Evolutionary conservation across 495 filamentous ascomycete genomes (phyloP).

Genomic region (Xylaria cubensis): DNA sequence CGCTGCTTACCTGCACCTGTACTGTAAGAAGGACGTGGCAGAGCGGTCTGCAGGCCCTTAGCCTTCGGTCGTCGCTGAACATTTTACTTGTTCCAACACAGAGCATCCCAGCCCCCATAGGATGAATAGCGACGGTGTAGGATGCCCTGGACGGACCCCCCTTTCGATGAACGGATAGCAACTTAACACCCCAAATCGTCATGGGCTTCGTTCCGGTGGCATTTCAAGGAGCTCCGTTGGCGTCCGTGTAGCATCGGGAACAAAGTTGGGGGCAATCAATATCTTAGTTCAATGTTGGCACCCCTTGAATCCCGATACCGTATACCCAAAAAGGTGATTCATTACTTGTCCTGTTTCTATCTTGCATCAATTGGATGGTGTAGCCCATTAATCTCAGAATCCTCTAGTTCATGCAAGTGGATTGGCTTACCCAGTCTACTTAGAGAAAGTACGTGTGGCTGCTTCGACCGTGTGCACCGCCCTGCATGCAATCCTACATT

Average conservation of each 20-base stretch:
- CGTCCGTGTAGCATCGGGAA: constrained; percentile 1
- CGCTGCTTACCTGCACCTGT: constrained; percentile 8
- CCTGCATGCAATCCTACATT: constrained; percentile 24
- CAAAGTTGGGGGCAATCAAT: background rate
- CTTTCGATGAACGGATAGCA: background rate
- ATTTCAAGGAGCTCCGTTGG: constrained; percentile 1
- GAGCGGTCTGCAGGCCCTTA: constrained; percentile 18
- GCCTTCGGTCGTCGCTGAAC: constrained; percentile 1
- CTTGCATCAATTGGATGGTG: background rate
- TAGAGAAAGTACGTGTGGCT: constrained; percentile 7
- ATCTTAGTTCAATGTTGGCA: background rate
- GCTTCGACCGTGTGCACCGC: background rate
- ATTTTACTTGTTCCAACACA: background rate
- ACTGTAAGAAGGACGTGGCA: constrained; percentile 14
- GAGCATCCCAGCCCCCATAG: background rate
- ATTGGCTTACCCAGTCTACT: constrained; percentile 17
- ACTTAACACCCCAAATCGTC: background rate
- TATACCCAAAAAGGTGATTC: background rate
- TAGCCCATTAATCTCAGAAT: constrained; percentile 11
- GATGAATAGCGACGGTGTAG: constrained; percentile 7
- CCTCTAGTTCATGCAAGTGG: constrained; percentile 23
- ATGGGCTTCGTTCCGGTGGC: background rate
- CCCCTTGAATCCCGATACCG: background rate
- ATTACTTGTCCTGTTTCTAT: background rate
- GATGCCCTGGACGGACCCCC: background rate